Evolutionary conservation across 2,329 filamentous ascomycete species (phyloP), one percentile per base, ranked within the genome.

Genomic region (Coniella vitis): DNA sequence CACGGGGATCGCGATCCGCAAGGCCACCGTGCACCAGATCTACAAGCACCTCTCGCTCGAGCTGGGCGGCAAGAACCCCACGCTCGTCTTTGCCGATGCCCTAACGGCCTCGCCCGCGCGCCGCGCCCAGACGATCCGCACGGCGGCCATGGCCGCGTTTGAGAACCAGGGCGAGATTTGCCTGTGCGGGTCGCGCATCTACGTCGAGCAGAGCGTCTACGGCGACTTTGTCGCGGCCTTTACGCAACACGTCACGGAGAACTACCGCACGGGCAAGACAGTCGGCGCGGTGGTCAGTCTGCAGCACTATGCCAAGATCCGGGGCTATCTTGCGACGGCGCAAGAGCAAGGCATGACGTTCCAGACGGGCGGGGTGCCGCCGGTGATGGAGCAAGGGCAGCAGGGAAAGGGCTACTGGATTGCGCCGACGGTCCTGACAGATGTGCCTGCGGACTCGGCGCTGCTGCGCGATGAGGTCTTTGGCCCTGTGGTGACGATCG

Each of bases 101-200:
- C 7, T 53, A 21, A 31, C 22, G 25, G 10, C 25, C 25, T 29
- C 25, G 25, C 25, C 25, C 3, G 72, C 74, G 8, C 69, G 74
- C 43, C 55, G 75, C 19, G 72, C 75, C n/a, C 71, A 73, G 56
- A 72, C 75, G 8, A 75, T 84, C 41, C 78, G 81, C 55, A 55
- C 58, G 7, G 60, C 60, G 1, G 60, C 59, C 13, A 56, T 47
- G 34, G 61, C 58, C 0, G 58, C 60, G 0, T 65, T 65, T 39
- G 61, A 64, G 38, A 66, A 65, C 43, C 60, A 65, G 42, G 63
- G 63, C 38, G 61, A 65, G 57, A 63, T 65, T 16, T 66, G 63
- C 40, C 58, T 65, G 3, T 63, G 62, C 38, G 63, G 63, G 2
- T 75, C 72, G 3, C 67, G 75, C 22, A 68, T 80, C 29, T 67